Evolutionary conservation across 2,329 filamentous ascomycete genomes (phyloP).

Genomic region (Didymella glomerata): DNA sequence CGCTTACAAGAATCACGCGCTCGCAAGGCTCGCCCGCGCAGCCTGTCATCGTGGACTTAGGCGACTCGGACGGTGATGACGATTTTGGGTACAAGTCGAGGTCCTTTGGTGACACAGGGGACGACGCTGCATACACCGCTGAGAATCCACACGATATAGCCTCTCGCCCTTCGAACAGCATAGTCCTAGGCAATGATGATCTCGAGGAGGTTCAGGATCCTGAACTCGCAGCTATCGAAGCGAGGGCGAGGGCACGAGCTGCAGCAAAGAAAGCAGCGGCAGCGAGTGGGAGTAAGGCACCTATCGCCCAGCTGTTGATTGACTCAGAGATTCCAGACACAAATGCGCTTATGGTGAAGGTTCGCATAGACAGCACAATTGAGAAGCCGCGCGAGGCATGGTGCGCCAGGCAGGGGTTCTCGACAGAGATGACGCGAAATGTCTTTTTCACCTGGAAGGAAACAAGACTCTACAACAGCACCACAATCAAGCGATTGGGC

Average conservation of each 20-base stretch:
- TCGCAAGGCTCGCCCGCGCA: constrained; percentile 13
- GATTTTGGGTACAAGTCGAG: constrained; percentile 21
- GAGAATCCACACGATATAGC: constrained; percentile 15
- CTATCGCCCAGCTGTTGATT: constrained; percentile 70
- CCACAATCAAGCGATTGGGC: constrained; percentile 60
- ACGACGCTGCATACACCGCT: not conserved
- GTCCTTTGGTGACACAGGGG: constrained; percentile 9
- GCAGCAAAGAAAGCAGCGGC: constrained; percentile 31
- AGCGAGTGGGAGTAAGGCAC: constrained; percentile 23
- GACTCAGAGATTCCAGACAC: constrained; percentile 70
- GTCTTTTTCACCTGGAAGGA: constrained; percentile 84
- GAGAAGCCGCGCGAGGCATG: constrained; percentile 73
- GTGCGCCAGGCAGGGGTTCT: constrained; percentile 68
- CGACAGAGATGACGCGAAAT: constrained; percentile 58
- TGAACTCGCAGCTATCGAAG: constrained; percentile 38
- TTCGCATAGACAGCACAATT: constrained; percentile 73
- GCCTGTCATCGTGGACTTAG: constrained; percentile 38
- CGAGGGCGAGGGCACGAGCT: constrained; percentile 35
- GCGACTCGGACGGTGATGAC: constrained; percentile 36
- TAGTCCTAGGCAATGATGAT: constrained; percentile 36
- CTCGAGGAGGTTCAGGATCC: constrained; percentile 43
- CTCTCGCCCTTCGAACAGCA: constrained; percentile 18
- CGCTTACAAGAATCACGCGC: constrained; percentile 31
- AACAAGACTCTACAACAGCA: constrained; percentile 76
- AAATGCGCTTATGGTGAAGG: constrained; percentile 68